Conservation (phyloP, 371 early-diverging fungal species). For the Mucor lusitanicus region DNA sequence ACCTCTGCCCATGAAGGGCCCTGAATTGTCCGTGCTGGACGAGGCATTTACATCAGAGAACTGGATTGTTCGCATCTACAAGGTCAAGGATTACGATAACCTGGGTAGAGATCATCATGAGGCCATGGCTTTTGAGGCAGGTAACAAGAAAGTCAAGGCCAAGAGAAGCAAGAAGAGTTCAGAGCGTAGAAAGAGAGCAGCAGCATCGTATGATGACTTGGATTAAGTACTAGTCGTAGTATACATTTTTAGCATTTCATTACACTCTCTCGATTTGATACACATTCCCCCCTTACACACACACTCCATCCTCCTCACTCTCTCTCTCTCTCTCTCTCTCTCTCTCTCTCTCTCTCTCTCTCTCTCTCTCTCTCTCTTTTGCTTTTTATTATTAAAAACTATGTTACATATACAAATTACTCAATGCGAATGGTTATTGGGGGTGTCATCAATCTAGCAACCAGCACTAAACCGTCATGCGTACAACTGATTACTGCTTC, state of each 20-base stretch:
- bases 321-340: not conserved
- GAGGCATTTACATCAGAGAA: constrained; percentile 92
- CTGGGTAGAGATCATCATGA: constrained; percentile 81
- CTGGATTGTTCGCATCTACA: constrained; percentile 97
- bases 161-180: constrained; percentile 43
- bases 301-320: not conserved
- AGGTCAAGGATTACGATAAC: constrained; percentile 92
- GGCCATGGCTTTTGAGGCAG: constrained; percentile 65
- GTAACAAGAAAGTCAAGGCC: constrained; percentile 49
- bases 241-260: not conserved
- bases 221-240: constrained; percentile 11
- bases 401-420: not conserved
- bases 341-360: not conserved
- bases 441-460: not conserved
- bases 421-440: not conserved
- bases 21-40: constrained; percentile 84
- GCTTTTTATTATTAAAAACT: too few species aligned
- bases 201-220: constrained; percentile 28
- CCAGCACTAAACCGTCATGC: constrained; percentile 51
- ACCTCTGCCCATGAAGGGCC: constrained; percentile 72
- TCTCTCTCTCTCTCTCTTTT: not conserved
- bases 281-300: not conserved
- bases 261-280: not conserved
- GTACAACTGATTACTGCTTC: constrained; percentile 43
- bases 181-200: constrained; percentile 47